Conservation (phyloP, 306 rosid species). For the Lathyrus oleraceus region DNA sequence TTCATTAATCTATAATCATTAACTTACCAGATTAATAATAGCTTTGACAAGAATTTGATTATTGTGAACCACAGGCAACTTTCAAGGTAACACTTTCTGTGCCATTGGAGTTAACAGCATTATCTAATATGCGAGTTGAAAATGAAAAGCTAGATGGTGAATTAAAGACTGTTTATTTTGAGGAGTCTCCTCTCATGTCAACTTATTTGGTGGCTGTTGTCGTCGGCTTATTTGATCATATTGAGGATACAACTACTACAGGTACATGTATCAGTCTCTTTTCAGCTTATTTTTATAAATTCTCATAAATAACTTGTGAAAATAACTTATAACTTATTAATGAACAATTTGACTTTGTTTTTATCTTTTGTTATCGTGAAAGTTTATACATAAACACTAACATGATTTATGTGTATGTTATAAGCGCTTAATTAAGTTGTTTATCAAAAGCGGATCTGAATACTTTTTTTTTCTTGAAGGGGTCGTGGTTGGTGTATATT, state of each 20-base stretch:
- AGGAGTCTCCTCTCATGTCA: constrained; percentile 66
- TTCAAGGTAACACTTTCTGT: constrained; percentile 59
- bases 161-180: constrained; percentile 49
- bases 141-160: constrained; percentile 51
- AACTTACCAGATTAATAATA: not conserved
- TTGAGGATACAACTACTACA: constrained; percentile 49
- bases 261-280: constrained; percentile 38
- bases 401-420: too few species aligned
- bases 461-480: constrained; percentile 43
- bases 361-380: too few species aligned
- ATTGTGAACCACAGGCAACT: constrained; percentile 52
- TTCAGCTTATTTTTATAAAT: too few species aligned
- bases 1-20: not conserved
- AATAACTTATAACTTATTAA: not conserved
- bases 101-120: constrained; percentile 57
- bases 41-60: constrained; percentile 1
- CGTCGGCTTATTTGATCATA: constrained; percentile 56
- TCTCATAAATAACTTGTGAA: not conserved
- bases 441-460: not conserved
- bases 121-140: constrained; percentile 67
- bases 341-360: not conserved
- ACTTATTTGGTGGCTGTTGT: constrained; percentile 69
- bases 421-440: not conserved
- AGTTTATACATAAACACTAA: not conserved
- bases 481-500: constrained; percentile 50